These are phyloP conservation scores for Komagataella pseudopastoris DNA, from an alignment of 805 yeast genomes.

Conservation along the genomic window DNA sequence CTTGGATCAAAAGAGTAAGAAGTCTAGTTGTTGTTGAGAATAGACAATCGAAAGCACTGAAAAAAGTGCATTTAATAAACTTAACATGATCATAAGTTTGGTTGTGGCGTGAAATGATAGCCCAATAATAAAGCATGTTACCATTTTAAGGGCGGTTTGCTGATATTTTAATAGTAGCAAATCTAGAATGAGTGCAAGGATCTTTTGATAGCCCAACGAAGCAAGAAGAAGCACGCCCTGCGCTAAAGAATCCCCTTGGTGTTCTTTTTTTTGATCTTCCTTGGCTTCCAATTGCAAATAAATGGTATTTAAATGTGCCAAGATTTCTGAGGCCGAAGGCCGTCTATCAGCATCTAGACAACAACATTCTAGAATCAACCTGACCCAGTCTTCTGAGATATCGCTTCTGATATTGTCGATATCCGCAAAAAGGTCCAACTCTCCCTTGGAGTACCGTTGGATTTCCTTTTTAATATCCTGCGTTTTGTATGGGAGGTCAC, in stretches of 20 bases:
- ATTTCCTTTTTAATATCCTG: constrained; percentile 14
- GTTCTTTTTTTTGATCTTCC: constrained; percentile 5
- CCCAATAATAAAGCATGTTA: background rate
- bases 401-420: constrained; percentile 10
- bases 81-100: background rate
- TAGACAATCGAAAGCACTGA: background rate
- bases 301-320: constrained; percentile 12
- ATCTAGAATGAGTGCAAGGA: background rate
- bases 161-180: background rate
- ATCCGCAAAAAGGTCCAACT: constrained; percentile 9
- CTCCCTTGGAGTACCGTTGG: background rate
- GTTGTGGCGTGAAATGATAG: background rate
- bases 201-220: constrained; percentile 7
- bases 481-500: constrained; percentile 46
- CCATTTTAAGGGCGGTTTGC: background rate
- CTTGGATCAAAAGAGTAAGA: background rate
- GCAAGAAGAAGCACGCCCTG: constrained; percentile 6
- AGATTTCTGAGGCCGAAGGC: constrained; percentile 27
- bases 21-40: background rate
- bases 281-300: background rate
- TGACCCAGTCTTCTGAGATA: constrained; percentile 25
- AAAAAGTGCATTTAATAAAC: background rate
- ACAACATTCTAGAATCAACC: constrained; percentile 9
- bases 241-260: constrained; percentile 1
- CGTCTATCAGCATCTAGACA: constrained; percentile 22